Conservation (phyloP, 805 yeast species). For the Saccharomycopsis sp. region DNA sequence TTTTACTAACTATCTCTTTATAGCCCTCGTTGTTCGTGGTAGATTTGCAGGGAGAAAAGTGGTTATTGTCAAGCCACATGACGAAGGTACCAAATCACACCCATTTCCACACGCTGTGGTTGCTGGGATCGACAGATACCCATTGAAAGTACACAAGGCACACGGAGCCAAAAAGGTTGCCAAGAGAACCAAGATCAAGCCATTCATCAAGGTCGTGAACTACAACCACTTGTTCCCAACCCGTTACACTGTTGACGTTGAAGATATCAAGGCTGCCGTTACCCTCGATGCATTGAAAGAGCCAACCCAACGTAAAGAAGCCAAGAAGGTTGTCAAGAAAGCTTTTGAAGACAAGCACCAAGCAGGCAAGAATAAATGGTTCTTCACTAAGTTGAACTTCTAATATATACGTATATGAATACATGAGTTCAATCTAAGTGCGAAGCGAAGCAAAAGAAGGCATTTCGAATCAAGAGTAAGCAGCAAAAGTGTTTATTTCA, state of each 20-base stretch:
- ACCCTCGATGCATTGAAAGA: slow-evolving; percentile 91
- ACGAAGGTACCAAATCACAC: slow-evolving; percentile 97
- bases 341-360: slow-evolving; percentile 99
- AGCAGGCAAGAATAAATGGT: slow-evolving; percentile 99
- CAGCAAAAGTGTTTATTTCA: too few species aligned
- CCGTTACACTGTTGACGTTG: slow-evolving; percentile 97
- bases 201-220: slow-evolving; percentile 97
- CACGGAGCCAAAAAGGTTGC: slow-evolving; percentile 95
- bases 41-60: slow-evolving; percentile 99
- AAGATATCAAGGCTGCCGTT: slow-evolving; percentile 84
- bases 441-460: too few species aligned
- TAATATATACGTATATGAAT: too few species aligned
- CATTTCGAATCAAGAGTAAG: too few species aligned
- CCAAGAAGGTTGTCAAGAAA: slow-evolving; percentile 97
- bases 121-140: slow-evolving; percentile 98
- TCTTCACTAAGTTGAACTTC: slow-evolving; percentile 95
- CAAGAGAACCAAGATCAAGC: slow-evolving; percentile 97
- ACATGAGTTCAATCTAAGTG: too few species aligned
- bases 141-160: slow-evolving; percentile 90
- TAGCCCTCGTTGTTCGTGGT: slow-evolving; percentile 99
- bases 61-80: slow-evolving; percentile 96
- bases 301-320: slow-evolving; percentile 98
- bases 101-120: slow-evolving; percentile 99
- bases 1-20: too few species aligned
- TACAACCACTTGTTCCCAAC: slow-evolving; percentile 99